These are phyloP conservation scores for Ogataea henricii DNA, from an alignment of 805 yeast genomes.

Conservation along the genomic window DNA sequence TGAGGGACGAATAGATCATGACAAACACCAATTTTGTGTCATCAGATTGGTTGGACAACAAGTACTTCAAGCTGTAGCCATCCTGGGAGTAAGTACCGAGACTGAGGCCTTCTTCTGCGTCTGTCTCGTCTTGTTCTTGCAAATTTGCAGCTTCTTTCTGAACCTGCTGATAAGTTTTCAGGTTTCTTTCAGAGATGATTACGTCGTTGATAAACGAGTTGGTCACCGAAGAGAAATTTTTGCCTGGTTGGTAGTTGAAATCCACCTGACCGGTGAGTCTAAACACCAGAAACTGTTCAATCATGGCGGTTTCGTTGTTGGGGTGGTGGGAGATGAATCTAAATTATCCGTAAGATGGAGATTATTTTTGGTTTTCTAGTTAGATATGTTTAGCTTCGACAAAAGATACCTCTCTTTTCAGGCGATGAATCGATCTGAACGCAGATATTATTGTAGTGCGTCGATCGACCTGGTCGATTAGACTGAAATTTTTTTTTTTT, in stretches of 20 bases:
- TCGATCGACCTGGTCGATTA: conserved; percentile 1
- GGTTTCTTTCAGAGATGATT: conserved; percentile 43
- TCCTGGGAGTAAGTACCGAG: conserved; percentile 37
- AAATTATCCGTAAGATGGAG: not conserved
- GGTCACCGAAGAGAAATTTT: conserved; percentile 41
- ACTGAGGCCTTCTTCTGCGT: conserved; percentile 22
- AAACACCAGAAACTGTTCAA: conserved; percentile 52
- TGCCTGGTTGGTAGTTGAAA: conserved; percentile 45
- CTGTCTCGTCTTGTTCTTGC: conserved; percentile 24
- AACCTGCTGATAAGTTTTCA: conserved; percentile 23
- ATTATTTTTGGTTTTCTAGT: not conserved
- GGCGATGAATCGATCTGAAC: not conserved
- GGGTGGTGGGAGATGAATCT: not conserved
- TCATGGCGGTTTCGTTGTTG: conserved; percentile 32
- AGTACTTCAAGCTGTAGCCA: conserved; percentile 48
- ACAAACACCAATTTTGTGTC: conserved; percentile 39
- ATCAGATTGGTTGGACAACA: conserved; percentile 39
- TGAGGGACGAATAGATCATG: conserved; percentile 43
- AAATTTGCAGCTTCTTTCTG: conserved; percentile 23
- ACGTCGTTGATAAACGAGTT: conserved; percentile 52
- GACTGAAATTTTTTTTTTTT: too few species aligned
- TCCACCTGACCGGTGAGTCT: conserved; percentile 54
- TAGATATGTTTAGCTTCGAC: not conserved
- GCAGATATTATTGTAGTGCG: not conserved
- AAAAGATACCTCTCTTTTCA: not conserved